Base-by-base conservation (phyloP, 2,329 filamentous ascomycete genomes). In the Xylariales sp. region DNA sequence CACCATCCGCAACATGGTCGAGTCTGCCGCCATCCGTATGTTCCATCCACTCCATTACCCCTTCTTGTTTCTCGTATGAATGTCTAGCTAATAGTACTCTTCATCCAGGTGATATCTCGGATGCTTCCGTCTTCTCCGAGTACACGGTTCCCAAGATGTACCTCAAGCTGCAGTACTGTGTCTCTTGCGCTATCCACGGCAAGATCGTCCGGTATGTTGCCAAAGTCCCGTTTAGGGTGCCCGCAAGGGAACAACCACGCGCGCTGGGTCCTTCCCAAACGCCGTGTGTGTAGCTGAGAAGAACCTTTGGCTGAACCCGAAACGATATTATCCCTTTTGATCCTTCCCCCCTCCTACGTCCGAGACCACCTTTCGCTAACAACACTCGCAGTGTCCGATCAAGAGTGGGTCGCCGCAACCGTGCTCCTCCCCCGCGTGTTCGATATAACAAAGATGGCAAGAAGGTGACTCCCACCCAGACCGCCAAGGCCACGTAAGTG, bases 61-160 rank as follows among this genome's bases (percentile, higher is more conserved):
- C 15, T 33, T 37, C 5, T 38, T 29, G 14, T 20, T 12, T 3
- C 19, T 15, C 10, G 38, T 37, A 18, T 32, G 21, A 37, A 12
- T 38, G 42, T 46, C n/a, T 45, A 15, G 3, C 11, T 25, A 38
- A 24, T 7, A 20, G 9, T 5, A n/a, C 9, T 32, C 12, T 25
- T 8, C 5, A 1, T 21, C 44, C 65, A 97, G 93, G 93, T 89
- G 93, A 98, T 88, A 98, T 98, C 78, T 96, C 90, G 58, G 93
- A 98, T 72, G 93, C 94, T 66, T 97, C 93, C 66, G 93, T 98
- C 74, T 98, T 97, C 78, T 73, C 86, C 65, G 93, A 98, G 80
- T 98, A 98, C 82, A 90, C 89, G 61, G 91, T 98, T 66, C 93
- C 93, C 76, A 98, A 98, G 88, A 98, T 98, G 94, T 98, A 98